A percentile compares a stretch with the other conserved stretches of the same genome.
Evolutionary conservation across 768 basidiomycete genomes (phyloP).

Genomic region (Floccularia luteovirens): DNA sequence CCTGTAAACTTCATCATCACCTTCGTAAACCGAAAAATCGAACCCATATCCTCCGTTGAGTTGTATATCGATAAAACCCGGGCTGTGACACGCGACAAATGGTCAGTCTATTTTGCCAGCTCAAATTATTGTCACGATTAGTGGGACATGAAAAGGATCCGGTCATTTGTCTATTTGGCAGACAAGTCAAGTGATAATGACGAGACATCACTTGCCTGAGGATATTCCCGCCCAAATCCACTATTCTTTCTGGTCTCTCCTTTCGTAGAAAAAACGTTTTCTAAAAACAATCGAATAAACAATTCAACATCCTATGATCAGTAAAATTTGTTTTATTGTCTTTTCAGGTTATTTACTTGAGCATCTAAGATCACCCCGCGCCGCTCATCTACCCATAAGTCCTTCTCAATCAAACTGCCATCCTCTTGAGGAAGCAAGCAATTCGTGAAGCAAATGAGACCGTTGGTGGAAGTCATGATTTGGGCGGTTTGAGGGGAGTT

Average conservation of each 20-base stretch:
- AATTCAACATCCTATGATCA: conserved; percentile 1
- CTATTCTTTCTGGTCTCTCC: conserved; percentile 51
- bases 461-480: conserved; percentile 49
- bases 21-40: conserved; percentile 80
- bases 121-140: too few relatives aligned
- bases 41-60: conserved; percentile 88
- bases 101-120: conserved; percentile 1
- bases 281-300: conserved; percentile 25
- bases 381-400: conserved; percentile 76
- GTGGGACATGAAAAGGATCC: too few relatives aligned
- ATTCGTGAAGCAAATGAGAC: conserved; percentile 82
- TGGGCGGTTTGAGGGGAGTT: conserved; percentile 4
- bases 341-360: conserved; percentile 36
- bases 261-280: conserved; percentile 58
- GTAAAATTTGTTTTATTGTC: too few relatives aligned
- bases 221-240: conserved; percentile 74
- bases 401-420: conserved; percentile 63
- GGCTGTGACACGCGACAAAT: conserved; percentile 43
- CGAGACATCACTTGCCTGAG: conserved; percentile 51
- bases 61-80: conserved; percentile 83
- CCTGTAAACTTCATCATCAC: conserved; percentile 59
- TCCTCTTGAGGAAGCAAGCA: conserved; percentile 77
- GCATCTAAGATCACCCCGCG: conserved; percentile 71
- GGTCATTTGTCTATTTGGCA: too few relatives aligned
- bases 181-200: too few relatives aligned